Conservation (phyloP, 1,284 basidiomycete species). For the Tylopilus sp. region DNA sequence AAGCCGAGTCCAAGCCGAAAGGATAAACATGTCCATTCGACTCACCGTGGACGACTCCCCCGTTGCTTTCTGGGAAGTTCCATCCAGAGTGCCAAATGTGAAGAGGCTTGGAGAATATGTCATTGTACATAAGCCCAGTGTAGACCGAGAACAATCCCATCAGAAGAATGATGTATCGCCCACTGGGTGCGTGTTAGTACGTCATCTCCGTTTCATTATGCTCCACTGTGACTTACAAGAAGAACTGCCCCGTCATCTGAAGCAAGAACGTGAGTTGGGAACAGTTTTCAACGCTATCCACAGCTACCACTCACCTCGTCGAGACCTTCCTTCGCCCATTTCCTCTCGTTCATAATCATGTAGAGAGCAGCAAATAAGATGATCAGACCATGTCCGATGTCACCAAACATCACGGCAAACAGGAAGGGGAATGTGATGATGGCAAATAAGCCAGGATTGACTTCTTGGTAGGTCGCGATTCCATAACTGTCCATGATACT, state of each 20-base stretch:
- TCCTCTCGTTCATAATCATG: slow-evolving; percentile 87
- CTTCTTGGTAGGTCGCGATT: slow-evolving; percentile 92
- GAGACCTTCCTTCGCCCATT: slow-evolving; percentile 71
- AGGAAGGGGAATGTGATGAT: slow-evolving; percentile 97
- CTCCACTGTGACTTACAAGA: slow-evolving; percentile 64
- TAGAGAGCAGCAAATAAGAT: slow-evolving; percentile 73
- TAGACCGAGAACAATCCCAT: slow-evolving; percentile 97
- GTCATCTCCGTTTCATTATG: slow-evolving; percentile 7
- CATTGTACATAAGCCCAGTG: slow-evolving; percentile 98
- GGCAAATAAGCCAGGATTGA: slow-evolving; percentile 95
- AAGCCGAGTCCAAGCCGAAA: slow-evolving; percentile 92
- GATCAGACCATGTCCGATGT: slow-evolving; percentile 94
- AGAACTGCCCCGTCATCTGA: slow-evolving; percentile 87
- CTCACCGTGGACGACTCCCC: slow-evolving; percentile 47
- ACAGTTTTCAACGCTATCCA: background rate
- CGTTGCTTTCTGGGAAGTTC: slow-evolving; percentile 62
- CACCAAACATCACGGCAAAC: slow-evolving; percentile 99
- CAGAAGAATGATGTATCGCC: slow-evolving; percentile 96
- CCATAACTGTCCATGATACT: slow-evolving; percentile 98
- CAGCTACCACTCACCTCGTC: slow-evolving; percentile 60
- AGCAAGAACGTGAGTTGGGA: slow-evolving; percentile 15
- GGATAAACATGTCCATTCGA: slow-evolving; percentile 75
- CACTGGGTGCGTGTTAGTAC: slow-evolving; percentile 46
- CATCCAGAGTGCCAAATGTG: slow-evolving; percentile 89
- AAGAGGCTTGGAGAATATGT: slow-evolving; percentile 94